These are phyloP conservation scores for Epichloe gansuensis DNA, from an alignment of 2,329 filamentous ascomycete species.

Conservation along the genomic window DNA sequence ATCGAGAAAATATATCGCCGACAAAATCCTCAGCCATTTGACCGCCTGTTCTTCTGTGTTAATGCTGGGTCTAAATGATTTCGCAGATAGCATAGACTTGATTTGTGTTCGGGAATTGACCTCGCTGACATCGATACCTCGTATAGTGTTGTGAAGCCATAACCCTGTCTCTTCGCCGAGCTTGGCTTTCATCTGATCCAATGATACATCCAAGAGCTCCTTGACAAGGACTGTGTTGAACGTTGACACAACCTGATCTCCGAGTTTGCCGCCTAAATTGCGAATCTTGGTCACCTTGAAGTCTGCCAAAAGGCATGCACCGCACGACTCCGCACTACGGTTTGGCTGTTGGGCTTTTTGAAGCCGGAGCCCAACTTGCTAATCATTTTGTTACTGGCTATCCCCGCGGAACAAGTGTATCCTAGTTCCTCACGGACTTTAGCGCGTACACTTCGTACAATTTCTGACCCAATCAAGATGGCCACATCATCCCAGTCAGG, in stretches of 20 bases:
- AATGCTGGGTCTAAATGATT: constrained; percentile 82
- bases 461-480: constrained; percentile 77
- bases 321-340: constrained; percentile 80
- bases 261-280: constrained; percentile 89
- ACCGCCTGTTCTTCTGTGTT: constrained; percentile 64
- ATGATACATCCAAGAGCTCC: constrained; percentile 58
- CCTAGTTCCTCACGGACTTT: constrained; percentile 57
- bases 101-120: constrained; percentile 87
- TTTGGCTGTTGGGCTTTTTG: constrained; percentile 91
- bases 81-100: constrained; percentile 94
- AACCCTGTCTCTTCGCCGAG: constrained; percentile 73
- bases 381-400: constrained; percentile 88
- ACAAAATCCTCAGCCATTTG: constrained; percentile 80
- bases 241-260: constrained; percentile 68
- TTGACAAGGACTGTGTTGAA: constrained; percentile 73
- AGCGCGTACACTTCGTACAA: constrained; percentile 63
- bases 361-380: constrained; percentile 85
- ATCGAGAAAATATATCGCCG: constrained; percentile 78
- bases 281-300: constrained; percentile 95
- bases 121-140: constrained; percentile 77
- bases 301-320: constrained; percentile 64
- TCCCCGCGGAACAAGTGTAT: constrained; percentile 86
- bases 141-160: constrained; percentile 76
- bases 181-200: constrained; percentile 66
- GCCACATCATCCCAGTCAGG: constrained; percentile 95